A percentile compares a stretch with the other conserved stretches of the same genome.
These are phyloP conservation scores for Drosera capensis DNA, from an alignment of 148 eudicot species.

Conservation along the genomic window DNA sequence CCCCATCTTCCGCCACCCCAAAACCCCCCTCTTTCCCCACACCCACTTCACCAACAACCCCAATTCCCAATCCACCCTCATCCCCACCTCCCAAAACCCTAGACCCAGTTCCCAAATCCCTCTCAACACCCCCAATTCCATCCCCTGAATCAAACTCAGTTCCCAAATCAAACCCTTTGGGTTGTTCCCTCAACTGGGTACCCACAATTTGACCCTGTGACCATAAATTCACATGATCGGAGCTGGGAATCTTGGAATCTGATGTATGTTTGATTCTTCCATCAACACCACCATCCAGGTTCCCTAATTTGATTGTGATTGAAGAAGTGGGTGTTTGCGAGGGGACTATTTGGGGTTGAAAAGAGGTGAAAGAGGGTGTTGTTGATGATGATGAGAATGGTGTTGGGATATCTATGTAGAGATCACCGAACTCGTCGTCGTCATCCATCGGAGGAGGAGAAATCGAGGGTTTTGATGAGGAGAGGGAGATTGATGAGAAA, in stretches of 20 bases:
- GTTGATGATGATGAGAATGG: slow-evolving; percentile 26
- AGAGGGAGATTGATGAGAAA: too few relatives aligned
- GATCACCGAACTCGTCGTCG: slow-evolving; percentile 95
- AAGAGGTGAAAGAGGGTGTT: slow-evolving; percentile 9
- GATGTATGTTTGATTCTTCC: background rate
- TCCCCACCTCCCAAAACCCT: slow-evolving; percentile 32
- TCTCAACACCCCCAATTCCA: background rate
- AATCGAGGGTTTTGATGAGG: too few relatives aligned
- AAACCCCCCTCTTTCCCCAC: too few relatives aligned
- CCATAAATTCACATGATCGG: too few relatives aligned
- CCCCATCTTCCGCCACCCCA: slow-evolving; percentile 34
- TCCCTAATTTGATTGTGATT: slow-evolving; percentile 21
- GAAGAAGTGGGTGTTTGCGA: background rate
- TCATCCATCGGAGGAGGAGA: background rate
- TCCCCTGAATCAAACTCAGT: background rate
- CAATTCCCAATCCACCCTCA: slow-evolving; percentile 13
- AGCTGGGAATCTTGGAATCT: background rate
- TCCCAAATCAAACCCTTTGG: background rate
- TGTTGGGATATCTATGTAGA: slow-evolving; percentile 63
- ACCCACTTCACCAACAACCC: slow-evolving; percentile 17
- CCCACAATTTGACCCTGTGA: background rate
- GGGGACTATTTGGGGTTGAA: background rate
- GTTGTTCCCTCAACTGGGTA: background rate
- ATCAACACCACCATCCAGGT: slow-evolving; percentile 1
- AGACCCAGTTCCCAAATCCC: slow-evolving; percentile 3